Percentiles rank a stretch among this genome's conserved stretches.
Conservation (phyloP, 805 yeast species). For the Clavispora asparagi region DNA sequence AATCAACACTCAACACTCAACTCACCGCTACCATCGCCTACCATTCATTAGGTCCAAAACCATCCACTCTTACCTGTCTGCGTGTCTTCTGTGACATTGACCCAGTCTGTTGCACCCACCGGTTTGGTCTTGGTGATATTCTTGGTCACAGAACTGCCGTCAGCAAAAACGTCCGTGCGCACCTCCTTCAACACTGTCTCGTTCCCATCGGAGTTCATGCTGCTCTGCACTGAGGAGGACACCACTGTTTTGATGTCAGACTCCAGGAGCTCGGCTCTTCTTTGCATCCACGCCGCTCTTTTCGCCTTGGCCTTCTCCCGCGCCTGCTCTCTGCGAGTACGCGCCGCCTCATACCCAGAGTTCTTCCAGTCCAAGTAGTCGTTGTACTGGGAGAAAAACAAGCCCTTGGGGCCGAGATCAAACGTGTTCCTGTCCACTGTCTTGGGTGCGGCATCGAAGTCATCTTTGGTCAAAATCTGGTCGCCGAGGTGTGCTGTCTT, state of each 20-base stretch:
- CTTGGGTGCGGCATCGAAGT: slow-evolving; percentile 34
- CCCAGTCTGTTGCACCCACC: slow-evolving; percentile 30
- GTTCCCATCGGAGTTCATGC: slow-evolving; percentile 22
- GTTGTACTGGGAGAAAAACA: slow-evolving; percentile 60
- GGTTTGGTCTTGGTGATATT: slow-evolving; percentile 29
- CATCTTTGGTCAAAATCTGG: slow-evolving; percentile 50
- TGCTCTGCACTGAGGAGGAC: slow-evolving; percentile 23
- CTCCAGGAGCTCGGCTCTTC: not conserved
- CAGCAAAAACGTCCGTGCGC: slow-evolving; percentile 28
- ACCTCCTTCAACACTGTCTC: slow-evolving; percentile 26
- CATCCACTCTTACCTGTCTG: slow-evolving; percentile 17
- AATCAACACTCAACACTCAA: no score
- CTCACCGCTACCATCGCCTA: no score
- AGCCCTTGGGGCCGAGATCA: slow-evolving; percentile 47
- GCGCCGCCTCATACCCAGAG: slow-evolving; percentile 46
- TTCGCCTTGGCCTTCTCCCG: not conserved
- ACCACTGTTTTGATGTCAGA: slow-evolving; percentile 12
- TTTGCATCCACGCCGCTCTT: not conserved
- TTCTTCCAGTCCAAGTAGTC: slow-evolving; percentile 64
- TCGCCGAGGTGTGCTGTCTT: slow-evolving; percentile 21
- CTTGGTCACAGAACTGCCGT: slow-evolving; percentile 32
- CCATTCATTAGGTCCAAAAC: slow-evolving; percentile 16
- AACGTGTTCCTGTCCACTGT: slow-evolving; percentile 11
- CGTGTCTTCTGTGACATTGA: slow-evolving; percentile 21
- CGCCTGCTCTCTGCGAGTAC: slow-evolving; percentile 24